Evolutionary conservation across 495 filamentous ascomycete genomes (phyloP), one percentile per base, ranked within the genome.

Genomic region (Penicillium soppii): DNA sequence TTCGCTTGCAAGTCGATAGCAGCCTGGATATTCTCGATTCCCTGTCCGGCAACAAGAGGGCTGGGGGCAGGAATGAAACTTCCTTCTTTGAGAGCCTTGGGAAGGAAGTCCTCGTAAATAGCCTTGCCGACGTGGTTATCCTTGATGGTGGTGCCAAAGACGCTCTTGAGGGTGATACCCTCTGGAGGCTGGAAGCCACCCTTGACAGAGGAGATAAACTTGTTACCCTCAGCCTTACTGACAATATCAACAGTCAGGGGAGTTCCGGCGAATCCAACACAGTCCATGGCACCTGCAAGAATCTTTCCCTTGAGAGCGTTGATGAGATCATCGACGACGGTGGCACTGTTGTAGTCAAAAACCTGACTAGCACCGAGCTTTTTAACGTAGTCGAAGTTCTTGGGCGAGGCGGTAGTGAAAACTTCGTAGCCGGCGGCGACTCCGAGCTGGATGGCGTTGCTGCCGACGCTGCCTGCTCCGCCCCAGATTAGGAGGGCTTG

Each of bases 381-480:
- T 57, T 74, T 76, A 20, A 78, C 62, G 39, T 72, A 73, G 1
- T 70, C 74, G 42, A 77, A 72, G 63, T 87, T 87, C 55, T 71
- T 72, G 4, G 62, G 57, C 1, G 72, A 77, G 0, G 79, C 70
- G 0, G 81, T 83, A 0, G 78, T 67, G 35, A 85, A 58, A 7
- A 88, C 83, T 15, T 78, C 72, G 21, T 76, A 76, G 4, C 84
- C 84, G 0, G 83, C 71, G 1, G 78, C 75, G 3, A 67, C 65
- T 2, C 77, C 80, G 20, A 85, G 75, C 56, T 88, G 86, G 44
- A 86, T 82, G 0, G 78, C 80, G 40, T 73, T 74, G 55, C 70
- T 68, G 7, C 84, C 85, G 6, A 86, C 77, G 26, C 75, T 77
- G 4, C 70, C 69, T 5, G 76, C 70, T 22, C 82, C 83, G 30